Percentiles rank a stretch among this genome's conserved stretches.
These are phyloP conservation scores for Pleurotus eryngii DNA, from an alignment of 768 basidiomycete genomes.

Conservation along the genomic window DNA sequence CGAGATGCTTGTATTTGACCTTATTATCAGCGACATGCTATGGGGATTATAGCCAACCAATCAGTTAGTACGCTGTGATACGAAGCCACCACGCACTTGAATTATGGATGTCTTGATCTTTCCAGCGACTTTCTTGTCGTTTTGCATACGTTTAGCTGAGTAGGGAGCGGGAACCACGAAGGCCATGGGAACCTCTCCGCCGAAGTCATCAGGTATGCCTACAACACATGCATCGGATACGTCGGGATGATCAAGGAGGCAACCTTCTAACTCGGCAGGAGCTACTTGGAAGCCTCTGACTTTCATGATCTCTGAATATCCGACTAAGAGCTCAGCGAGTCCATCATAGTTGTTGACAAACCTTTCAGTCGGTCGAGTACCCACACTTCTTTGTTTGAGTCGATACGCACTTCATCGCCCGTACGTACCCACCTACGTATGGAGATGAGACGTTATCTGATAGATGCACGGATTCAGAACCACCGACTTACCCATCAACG, in stretches of 20 bases:
- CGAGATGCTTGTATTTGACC: constrained; percentile 54
- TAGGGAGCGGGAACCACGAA: constrained; percentile 40
- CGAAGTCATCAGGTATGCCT: constrained; percentile 47
- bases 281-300: constrained; percentile 25
- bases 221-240: constrained; percentile 43
- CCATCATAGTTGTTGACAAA: neutral
- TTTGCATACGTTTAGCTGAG: constrained; percentile 22
- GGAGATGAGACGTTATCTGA: neutral
- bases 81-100: neutral
- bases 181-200: constrained; percentile 51
- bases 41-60: neutral
- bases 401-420: constrained; percentile 46
- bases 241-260: constrained; percentile 36
- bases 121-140: constrained; percentile 12
- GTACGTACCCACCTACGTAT: constrained; percentile 39
- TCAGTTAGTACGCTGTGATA: neutral
- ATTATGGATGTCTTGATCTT: constrained; percentile 11
- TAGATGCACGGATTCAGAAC: no score
- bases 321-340: neutral
- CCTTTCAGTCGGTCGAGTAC: constrained; percentile 53
- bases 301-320: constrained; percentile 14
- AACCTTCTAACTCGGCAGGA: constrained; percentile 40
- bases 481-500: constrained; percentile 48
- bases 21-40: constrained; percentile 57
- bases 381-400: constrained; percentile 41